These are phyloP conservation scores for Pelargonium exstipulatum DNA, from an alignment of 441 rosid species.

Conservation along the genomic window DNA sequence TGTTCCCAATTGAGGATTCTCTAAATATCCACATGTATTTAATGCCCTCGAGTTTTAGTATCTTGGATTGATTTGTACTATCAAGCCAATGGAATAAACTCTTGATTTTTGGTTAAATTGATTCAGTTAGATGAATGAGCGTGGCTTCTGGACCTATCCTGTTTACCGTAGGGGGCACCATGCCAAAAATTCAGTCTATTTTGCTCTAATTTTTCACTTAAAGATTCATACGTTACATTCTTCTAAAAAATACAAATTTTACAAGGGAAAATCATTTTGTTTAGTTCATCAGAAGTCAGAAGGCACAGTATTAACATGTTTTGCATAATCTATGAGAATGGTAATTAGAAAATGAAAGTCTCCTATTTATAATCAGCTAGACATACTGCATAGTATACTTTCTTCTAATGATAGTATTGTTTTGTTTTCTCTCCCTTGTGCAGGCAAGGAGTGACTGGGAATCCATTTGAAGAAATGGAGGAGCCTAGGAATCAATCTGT, in stretches of 20 bases:
- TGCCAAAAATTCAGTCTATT: no score
- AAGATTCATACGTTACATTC: no score
- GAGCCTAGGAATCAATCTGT: conserved; percentile 61
- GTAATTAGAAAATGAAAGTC: no score
- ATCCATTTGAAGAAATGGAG: conserved; percentile 38
- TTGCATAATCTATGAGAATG: no score
- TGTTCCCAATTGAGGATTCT: not conserved
- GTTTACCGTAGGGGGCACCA: no score
- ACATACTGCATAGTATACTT: not conserved
- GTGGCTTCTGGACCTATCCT: no score
- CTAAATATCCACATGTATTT: not conserved
- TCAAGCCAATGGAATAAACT: not conserved
- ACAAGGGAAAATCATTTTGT: no score
- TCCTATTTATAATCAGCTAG: no score
- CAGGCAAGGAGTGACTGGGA: conserved; percentile 72
- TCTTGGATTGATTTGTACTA: not conserved
- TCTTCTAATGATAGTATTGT: not conserved
- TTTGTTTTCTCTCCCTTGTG: conserved; percentile 14
- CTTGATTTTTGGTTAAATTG: not conserved
- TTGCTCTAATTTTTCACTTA: no score
- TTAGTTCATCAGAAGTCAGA: no score
- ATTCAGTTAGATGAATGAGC: not conserved
- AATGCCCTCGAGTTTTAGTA: not conserved
- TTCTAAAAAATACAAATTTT: no score
- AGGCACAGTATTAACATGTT: no score